Evolutionary conservation across 169 alveolate genomes (phyloP), one percentile per base, ranked within the genome.

Genomic region (Cryptosporidium ryanae): DNA sequence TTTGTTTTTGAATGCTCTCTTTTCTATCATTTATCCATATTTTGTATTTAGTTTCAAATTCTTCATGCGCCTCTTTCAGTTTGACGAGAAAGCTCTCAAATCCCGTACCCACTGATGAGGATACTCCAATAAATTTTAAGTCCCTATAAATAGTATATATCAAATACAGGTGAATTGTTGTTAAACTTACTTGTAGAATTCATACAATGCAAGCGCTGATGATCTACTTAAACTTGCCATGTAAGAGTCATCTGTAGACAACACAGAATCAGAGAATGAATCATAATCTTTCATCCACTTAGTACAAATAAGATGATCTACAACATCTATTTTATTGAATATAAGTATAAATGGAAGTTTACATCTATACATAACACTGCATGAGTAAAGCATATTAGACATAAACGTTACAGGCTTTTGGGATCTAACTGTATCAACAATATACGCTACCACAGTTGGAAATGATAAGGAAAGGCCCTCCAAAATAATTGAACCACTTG

Each of bases 331-430:
- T 84, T 98, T 98, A 95, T 97, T 98, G 94, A 97, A 97, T 66
- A 95, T 92, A 12, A 96, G 92, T 49, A 97, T 65, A 50, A 97
- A 93, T 0, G 99, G 99, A 25, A 98, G 92, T 64, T 95, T 95
- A 61, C 97, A 91, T 91, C 97, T 97, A 93, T 97, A 98, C 95
- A 96, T 91, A 31, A 97, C 97, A 84, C 97, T 92, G 48, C 92
- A 87, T 21, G 99, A 98, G 91, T 98, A 98, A 46, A 98, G 96
- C 99, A 98, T 97, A 91, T 97, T 98, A 65, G 99, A 94, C 99
- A 97, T 96, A 92, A 98, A 97, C 23, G 99, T 97, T 68, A 96
- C 96, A 2, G 99, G 99, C 61, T 96, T 92, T 82, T 93, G 95
- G 82, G 99, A 96, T 82, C 99, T 91, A 38, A 96, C 97, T 1